phyloP scores from a whole-genome alignment of 352 stramenopile genomes.

The Phytophthora palmivora region DNA sequence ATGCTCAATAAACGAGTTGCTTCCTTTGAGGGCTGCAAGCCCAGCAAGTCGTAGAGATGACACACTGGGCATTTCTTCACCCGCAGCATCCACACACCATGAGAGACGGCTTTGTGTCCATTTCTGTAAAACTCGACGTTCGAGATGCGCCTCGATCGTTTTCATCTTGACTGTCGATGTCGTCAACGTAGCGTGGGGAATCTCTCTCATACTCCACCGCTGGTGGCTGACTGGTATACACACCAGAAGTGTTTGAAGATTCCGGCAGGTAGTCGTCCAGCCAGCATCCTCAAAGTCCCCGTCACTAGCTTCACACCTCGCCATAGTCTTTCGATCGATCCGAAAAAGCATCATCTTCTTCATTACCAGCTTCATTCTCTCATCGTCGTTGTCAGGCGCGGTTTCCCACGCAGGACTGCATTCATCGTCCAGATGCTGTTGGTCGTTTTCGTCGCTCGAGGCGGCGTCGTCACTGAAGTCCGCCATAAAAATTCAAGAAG shows the following conservation, averaged over 20 bases:
- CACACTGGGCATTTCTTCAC: slow-evolving; percentile 19
- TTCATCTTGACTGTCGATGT: slow-evolving; percentile 19
- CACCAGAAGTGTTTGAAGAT: neutral
- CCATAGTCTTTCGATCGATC: slow-evolving; percentile 10
- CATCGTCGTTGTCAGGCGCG: slow-evolving; percentile 38
- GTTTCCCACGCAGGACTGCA: slow-evolving; percentile 30
- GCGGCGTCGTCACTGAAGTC: slow-evolving; percentile 38
- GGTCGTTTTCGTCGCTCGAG: too few relatives aligned
- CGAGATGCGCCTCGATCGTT: slow-evolving; percentile 11
- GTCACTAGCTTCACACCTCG: slow-evolving; percentile 29
- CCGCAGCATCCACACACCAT: slow-evolving; percentile 23
- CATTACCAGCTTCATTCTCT: slow-evolving; percentile 17
- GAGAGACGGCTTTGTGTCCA: slow-evolving; percentile 26
- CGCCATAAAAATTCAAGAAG: slow-evolving; percentile 25
- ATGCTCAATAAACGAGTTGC: slow-evolving; percentile 11
- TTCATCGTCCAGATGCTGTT: slow-evolving; percentile 23
- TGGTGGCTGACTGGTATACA: slow-evolving; percentile 3
- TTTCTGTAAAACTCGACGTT: slow-evolving; percentile 24
- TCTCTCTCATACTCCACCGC: slow-evolving; percentile 13
- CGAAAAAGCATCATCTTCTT: slow-evolving; percentile 19
- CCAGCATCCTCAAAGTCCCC: slow-evolving; percentile 52
- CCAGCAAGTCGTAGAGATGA: slow-evolving; percentile 27
- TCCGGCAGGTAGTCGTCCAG: slow-evolving; percentile 46
- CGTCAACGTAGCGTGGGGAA: slow-evolving; percentile 6
- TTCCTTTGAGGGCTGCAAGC: slow-evolving; percentile 21